These are phyloP conservation scores for Penicillium samsonianum DNA, from an alignment of 495 filamentous ascomycete species.

Conservation along the genomic window DNA sequence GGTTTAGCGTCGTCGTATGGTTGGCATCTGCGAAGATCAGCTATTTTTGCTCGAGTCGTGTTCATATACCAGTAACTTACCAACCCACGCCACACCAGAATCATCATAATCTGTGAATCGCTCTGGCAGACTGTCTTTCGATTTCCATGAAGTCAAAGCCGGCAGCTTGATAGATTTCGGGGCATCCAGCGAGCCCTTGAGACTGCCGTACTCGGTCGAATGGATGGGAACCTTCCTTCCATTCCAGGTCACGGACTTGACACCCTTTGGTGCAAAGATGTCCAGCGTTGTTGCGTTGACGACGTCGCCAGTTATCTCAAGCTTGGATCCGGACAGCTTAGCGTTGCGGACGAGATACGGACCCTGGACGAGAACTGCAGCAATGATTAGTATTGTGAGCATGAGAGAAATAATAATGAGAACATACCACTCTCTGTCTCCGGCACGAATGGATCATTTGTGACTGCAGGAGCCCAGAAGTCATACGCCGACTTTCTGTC, in stretches of 20 bases:
- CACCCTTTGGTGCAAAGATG: constrained; percentile 55
- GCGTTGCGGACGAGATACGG: constrained; percentile 68
- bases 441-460: constrained; percentile 50
- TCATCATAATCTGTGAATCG: constrained; percentile 62
- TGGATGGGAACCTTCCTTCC: constrained; percentile 39
- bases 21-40: constrained; percentile 48
- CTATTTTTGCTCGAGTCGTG: neutral
- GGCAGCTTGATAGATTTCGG: constrained; percentile 51
- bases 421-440: constrained; percentile 45
- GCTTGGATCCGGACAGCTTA: constrained; percentile 42
- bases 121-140: constrained; percentile 69
- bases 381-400: neutral
- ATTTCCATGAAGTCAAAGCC: constrained; percentile 60
- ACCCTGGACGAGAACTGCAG: constrained; percentile 56
- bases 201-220: constrained; percentile 48
- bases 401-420: neutral
- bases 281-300: constrained; percentile 62
- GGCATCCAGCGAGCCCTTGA: constrained; percentile 50
- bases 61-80: constrained; percentile 25
- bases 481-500: constrained; percentile 55
- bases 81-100: constrained; percentile 56
- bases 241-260: constrained; percentile 59
- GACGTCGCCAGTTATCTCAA: constrained; percentile 64
- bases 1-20: constrained; percentile 59
- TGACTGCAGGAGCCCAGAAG: constrained; percentile 58